Conservation (phyloP, 345 rosid genomes). For the Excoecaria agallocha region DNA sequence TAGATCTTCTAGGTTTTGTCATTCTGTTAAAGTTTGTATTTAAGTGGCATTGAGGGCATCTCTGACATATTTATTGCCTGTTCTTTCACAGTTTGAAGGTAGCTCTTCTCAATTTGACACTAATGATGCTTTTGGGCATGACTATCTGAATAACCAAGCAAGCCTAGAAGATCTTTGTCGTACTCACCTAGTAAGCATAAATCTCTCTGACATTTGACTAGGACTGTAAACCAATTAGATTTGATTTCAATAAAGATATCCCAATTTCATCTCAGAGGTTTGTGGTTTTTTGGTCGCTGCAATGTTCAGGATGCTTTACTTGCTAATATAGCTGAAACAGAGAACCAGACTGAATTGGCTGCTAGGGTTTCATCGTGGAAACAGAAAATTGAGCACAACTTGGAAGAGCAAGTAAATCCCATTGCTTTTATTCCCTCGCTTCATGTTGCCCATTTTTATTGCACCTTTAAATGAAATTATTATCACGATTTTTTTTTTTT, state of each 20-base stretch:
- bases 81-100: slow-evolving; percentile 31
- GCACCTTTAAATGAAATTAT: neutral
- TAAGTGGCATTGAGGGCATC: neutral
- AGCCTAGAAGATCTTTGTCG: slow-evolving; percentile 95
- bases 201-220: neutral
- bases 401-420: slow-evolving; percentile 79
- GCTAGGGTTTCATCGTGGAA: slow-evolving; percentile 91
- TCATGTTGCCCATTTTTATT: neutral
- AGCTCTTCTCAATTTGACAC: slow-evolving; percentile 18
- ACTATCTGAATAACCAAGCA: slow-evolving; percentile 46
- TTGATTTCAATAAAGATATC: neutral
- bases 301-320: slow-evolving; percentile 79
- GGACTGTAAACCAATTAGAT: neutral
- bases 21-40: slow-evolving; percentile 10
- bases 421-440: slow-evolving; percentile 4
- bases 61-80: slow-evolving; percentile 21
- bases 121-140: slow-evolving; percentile 43
- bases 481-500: slow-evolving; percentile 17
- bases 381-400: slow-evolving; percentile 83
- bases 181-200: slow-evolving; percentile 73
- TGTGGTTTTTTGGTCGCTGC: too few species aligned
- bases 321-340: slow-evolving; percentile 85
- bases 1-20: slow-evolving; percentile 11
- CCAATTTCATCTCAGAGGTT: neutral
- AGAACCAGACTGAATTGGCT: slow-evolving; percentile 90